These are phyloP conservation scores for Mollisiaceae sp. DNA, from an alignment of 2,329 filamentous ascomycete genomes.

Conservation along the genomic window DNA sequence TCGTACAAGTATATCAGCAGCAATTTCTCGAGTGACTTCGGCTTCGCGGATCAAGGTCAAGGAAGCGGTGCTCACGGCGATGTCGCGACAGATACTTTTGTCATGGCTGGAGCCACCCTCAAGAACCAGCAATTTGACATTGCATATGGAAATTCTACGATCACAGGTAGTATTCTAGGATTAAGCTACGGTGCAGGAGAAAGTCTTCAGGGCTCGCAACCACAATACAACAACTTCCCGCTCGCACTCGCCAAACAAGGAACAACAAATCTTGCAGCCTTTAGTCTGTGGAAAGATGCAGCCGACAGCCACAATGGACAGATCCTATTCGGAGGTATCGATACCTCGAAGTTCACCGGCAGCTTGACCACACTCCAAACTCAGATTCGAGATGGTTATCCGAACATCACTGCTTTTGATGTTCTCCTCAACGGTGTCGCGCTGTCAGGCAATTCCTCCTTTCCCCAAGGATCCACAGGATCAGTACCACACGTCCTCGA, in stretches of 20 bases:
- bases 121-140: conserved; percentile 10
- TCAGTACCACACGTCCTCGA: background rate
- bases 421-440: background rate
- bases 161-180: background rate
- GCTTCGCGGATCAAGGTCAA: conserved; percentile 2
- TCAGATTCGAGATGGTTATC: background rate
- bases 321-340: background rate
- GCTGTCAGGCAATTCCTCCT: conserved; percentile 2
- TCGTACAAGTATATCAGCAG: background rate
- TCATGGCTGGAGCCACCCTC: background rate
- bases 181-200: background rate
- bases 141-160: conserved; percentile 1
- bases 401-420: background rate
- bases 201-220: background rate
- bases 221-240: conserved; percentile 5
- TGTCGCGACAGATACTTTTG: conserved; percentile 10
- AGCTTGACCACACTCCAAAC: background rate
- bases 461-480: background rate
- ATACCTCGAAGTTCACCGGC: background rate
- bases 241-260: background rate
- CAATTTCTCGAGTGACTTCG: conserved; percentile 7
- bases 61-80: conserved; percentile 4
- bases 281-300: conserved; percentile 4
- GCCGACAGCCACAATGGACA: conserved; percentile 2
- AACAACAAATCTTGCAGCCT: conserved; percentile 4